Base-by-base conservation (phyloP, 768 basidiomycete genomes). In the Phylloporus scabripes region DNA sequence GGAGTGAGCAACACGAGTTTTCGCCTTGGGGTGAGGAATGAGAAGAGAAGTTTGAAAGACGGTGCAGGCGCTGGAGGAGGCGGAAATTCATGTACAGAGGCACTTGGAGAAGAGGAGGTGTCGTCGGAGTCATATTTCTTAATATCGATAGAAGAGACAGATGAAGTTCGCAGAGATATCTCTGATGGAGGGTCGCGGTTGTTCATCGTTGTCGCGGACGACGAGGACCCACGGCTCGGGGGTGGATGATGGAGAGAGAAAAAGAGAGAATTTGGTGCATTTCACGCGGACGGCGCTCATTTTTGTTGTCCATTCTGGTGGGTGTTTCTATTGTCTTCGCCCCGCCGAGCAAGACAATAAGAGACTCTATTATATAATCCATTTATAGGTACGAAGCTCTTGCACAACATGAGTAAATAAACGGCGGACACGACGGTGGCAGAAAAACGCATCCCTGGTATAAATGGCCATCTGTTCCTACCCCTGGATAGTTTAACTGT, bases 11-110 rank as follows among this genome's bases (percentile, higher is more conserved):
- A 72, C 7, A 63, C 64, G 45, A 81, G 61, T 58, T 76, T 60
- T 55, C 87, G 82, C 43, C 76, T 72, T 10, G 73, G 70, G 1
- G 82, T 72, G 54, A 84, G 71, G 58, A 83, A 76, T 9, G 81
- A 78, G 61, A 87, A 91, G 46, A 92, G 77, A 6, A 84, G 74
- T 37, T 73, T 70, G 54, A 87, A 72, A 1, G 81, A 78, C 0
- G 86, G 83, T 48, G 70, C 58, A 5, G 74, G 70, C 23, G 70
- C 45, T 15, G 52, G 18, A 10, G 63, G 50, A 37, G 56, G 55
- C 33, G 59, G 50, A 21, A 59, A 48, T 33, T 58, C 50, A 15
- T 55, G 50, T 10, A 60, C 26, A 34, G 58, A 60, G 3, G 51
- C 6, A 2, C 45, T 50, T 4, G 50, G 55, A 10, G 53, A 60